Conservation (phyloP, 345 rosid species). For the Brassica napus region Da-Ae NC_063438.1:3855501-3856000, state of each 20-base stretch:
- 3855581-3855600: conserved; percentile 90
- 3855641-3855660: not conserved
- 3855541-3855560: conserved; percentile 97
- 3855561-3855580: conserved; percentile 98
- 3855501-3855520: not conserved
- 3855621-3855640: conserved; percentile 96
- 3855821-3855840: conserved; percentile 76
- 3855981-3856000: conserved; percentile 74
- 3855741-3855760: conserved; percentile 96
- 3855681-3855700: not conserved
- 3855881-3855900: conserved; percentile 86
- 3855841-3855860: conserved; percentile 86
- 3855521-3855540: conserved; percentile 3
- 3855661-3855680: not conserved
- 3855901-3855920: not conserved
- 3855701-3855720: not conserved
- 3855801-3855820: conserved; percentile 87
- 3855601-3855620: conserved; percentile 89
- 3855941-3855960: not conserved
- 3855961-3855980: not conserved
- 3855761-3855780: conserved; percentile 96
- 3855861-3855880: conserved; percentile 87
- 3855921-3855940: not conserved
- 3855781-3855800: conserved; percentile 78
- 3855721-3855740: conserved; percentile 69